Conservation (phyloP, 805 yeast genomes). For the Ogataea parapolymorpha region DNA sequence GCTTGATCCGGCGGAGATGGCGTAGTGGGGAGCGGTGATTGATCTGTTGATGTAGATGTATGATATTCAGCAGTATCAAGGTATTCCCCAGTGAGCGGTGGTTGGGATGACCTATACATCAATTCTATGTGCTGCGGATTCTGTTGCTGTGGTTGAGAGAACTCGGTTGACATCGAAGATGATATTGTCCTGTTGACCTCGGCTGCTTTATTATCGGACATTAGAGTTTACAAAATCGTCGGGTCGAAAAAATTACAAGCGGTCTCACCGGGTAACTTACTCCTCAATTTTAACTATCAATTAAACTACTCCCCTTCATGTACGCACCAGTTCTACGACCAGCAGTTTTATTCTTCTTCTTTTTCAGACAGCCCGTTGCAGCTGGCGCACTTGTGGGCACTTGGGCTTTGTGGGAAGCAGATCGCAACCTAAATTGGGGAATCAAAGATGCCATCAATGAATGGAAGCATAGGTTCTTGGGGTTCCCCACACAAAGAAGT, state of each 20-base stretch:
- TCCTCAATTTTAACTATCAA: not conserved
- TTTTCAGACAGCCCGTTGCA: slow-evolving; percentile 37
- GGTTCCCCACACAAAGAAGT: slow-evolving; percentile 32
- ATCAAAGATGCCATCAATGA: slow-evolving; percentile 27
- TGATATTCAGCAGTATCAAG: slow-evolving; percentile 19
- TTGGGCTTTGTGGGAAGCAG: slow-evolving; percentile 37
- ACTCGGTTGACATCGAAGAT: slow-evolving; percentile 17
- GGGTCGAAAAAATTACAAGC: slow-evolving; percentile 6
- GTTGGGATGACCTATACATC: slow-evolving; percentile 15
- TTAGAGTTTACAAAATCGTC: slow-evolving; percentile 6
- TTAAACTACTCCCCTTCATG: slow-evolving; percentile 5
- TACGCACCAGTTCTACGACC: slow-evolving; percentile 35
- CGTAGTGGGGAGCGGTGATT: slow-evolving; percentile 19
- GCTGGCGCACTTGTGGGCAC: slow-evolving; percentile 31
- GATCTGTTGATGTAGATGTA: slow-evolving; percentile 21
- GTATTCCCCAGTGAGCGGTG: slow-evolving; percentile 16
- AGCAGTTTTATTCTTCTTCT: slow-evolving; percentile 34
- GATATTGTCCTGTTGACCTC: slow-evolving; percentile 13
- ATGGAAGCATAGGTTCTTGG: slow-evolving; percentile 29
- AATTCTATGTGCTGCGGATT: slow-evolving; percentile 13
- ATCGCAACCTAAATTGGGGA: slow-evolving; percentile 32
- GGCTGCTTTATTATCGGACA: slow-evolving; percentile 11
- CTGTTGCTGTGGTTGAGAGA: slow-evolving; percentile 15
- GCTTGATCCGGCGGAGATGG: slow-evolving; percentile 20
- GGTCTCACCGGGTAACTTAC: slow-evolving; percentile 7